Percentiles rank a stretch among this genome's conserved stretches.
Evolutionary conservation across 805 yeast species (phyloP).

Genomic region (Saccharomycopsis selenospora): DNA sequence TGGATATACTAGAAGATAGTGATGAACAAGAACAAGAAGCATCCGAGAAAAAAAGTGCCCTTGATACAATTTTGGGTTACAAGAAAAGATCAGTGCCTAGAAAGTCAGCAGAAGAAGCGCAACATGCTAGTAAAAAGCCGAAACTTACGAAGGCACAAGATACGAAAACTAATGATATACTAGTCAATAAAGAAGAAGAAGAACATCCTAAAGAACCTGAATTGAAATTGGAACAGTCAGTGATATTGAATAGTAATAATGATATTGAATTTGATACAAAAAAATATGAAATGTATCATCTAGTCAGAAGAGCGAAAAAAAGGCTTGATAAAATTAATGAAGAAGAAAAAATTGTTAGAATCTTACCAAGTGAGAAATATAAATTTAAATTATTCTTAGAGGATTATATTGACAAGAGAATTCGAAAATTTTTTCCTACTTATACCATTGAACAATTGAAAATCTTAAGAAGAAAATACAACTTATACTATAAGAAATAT

Average conservation of each 20-base stretch:
- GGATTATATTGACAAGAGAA: slow-evolving; percentile 3
- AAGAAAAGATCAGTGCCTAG: slow-evolving; percentile 9
- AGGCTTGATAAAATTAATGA: slow-evolving; percentile 12
- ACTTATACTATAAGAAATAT: slow-evolving; percentile 4
- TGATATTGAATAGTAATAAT: no score
- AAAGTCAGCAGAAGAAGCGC: no score
- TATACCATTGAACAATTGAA: not conserved
- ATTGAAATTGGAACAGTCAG: slow-evolving; percentile 1
- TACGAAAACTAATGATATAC: no score
- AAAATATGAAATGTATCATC: slow-evolving; percentile 10
- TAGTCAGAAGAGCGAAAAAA: slow-evolving; percentile 3
- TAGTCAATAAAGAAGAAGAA: no score
- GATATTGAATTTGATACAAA: not conserved
- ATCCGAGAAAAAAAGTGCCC: not conserved
- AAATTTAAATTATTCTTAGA: slow-evolving; percentile 18
- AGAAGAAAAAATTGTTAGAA: slow-evolving; percentile 14
- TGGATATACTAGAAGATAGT: not conserved
- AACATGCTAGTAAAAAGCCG: no score
- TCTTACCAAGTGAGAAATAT: slow-evolving; percentile 15
- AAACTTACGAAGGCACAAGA: no score
- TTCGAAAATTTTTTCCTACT: not conserved
- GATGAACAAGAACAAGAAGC: not conserved
- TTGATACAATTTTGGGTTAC: slow-evolving; percentile 12
- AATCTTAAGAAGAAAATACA: slow-evolving; percentile 9
- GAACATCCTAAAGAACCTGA: not conserved